A percentile compares a stretch with the other conserved stretches of the same genome.
These are phyloP conservation scores for Auricularia cornea DNA, from an alignment of 768 basidiomycete species.

Conservation along the genomic window DNA sequence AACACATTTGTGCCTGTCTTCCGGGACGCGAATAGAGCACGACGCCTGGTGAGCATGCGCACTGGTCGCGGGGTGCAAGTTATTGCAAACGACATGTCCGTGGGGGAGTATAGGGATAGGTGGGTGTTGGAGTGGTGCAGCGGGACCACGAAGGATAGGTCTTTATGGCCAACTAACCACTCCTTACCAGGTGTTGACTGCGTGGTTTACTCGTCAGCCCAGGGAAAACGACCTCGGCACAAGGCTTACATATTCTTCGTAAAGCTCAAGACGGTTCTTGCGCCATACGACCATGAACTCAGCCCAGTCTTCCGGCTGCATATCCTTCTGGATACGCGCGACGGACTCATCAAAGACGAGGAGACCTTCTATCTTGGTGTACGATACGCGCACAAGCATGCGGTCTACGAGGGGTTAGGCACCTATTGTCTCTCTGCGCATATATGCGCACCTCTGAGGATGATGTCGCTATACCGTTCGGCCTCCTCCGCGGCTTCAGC, in stretches of 20 bases:
- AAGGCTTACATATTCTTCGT: conserved; percentile 67
- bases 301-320: conserved; percentile 59
- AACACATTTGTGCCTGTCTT: conserved; percentile 75
- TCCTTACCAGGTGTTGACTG: conserved; percentile 53
- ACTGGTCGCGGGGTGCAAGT: conserved; percentile 46
- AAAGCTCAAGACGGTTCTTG: conserved; percentile 68
- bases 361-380: conserved; percentile 47
- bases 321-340: conserved; percentile 53
- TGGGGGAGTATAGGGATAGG: conserved; percentile 80
- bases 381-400: conserved; percentile 75
- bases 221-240: neutral
- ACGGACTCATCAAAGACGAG: conserved; percentile 55
- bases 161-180: conserved; percentile 61
- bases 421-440: too few relatives aligned
- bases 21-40: conserved; percentile 40
- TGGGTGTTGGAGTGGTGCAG: conserved; percentile 52
- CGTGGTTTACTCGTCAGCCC: conserved; percentile 7
- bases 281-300: conserved; percentile 88
- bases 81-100: conserved; percentile 77
- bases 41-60: conserved; percentile 26
- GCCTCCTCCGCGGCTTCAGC: conserved; percentile 14
- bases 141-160: conserved; percentile 72
- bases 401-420: conserved; percentile 47
- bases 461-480: conserved; percentile 39
- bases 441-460: conserved; percentile 65